Conservation (phyloP, 345 rosid genomes). For the Cardamine resedifolia region DNA sequence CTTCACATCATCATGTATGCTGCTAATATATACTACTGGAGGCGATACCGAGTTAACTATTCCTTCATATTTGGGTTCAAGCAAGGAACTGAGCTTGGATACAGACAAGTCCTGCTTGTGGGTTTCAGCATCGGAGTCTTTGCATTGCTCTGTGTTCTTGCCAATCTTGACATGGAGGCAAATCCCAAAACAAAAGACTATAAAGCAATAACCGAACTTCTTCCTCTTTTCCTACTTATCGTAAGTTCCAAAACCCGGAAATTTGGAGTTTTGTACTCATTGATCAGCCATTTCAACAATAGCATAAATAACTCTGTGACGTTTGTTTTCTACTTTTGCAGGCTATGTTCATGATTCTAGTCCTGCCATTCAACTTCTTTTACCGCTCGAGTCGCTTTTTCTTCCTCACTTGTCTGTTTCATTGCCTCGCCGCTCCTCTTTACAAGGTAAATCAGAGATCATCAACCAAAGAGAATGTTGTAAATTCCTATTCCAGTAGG, state of each 20-base stretch:
- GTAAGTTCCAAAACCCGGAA: slow-evolving; percentile 31
- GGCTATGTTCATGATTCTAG: slow-evolving; percentile 28
- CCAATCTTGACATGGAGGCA: slow-evolving; percentile 54
- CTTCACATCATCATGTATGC: slow-evolving; percentile 47
- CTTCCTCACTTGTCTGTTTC: slow-evolving; percentile 37
- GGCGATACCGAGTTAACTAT: slow-evolving; percentile 44
- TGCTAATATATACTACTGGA: slow-evolving; percentile 49
- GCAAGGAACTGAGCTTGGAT: slow-evolving; percentile 49
- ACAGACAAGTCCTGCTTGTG: slow-evolving; percentile 46
- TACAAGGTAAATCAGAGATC: slow-evolving; percentile 35
- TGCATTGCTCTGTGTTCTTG: slow-evolving; percentile 45
- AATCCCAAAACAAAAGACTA: slow-evolving; percentile 41
- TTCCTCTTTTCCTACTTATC: slow-evolving; percentile 39
- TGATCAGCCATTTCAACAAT: not conserved
- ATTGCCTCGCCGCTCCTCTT: slow-evolving; percentile 38
- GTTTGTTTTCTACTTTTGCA: slow-evolving; percentile 13
- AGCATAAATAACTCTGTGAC: not conserved
- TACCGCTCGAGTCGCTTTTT: slow-evolving; percentile 40
- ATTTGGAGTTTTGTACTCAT: not conserved
- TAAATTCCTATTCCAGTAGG: not conserved
- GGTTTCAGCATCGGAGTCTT: slow-evolving; percentile 45
- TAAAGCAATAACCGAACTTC: slow-evolving; percentile 43
- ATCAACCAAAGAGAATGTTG: not conserved
- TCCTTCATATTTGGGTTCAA: slow-evolving; percentile 56
- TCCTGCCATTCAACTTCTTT: slow-evolving; percentile 37